Base-by-base conservation (phyloP, 2,329 filamentous ascomycete species). In the Colletotrichum acutatum region DNA sequence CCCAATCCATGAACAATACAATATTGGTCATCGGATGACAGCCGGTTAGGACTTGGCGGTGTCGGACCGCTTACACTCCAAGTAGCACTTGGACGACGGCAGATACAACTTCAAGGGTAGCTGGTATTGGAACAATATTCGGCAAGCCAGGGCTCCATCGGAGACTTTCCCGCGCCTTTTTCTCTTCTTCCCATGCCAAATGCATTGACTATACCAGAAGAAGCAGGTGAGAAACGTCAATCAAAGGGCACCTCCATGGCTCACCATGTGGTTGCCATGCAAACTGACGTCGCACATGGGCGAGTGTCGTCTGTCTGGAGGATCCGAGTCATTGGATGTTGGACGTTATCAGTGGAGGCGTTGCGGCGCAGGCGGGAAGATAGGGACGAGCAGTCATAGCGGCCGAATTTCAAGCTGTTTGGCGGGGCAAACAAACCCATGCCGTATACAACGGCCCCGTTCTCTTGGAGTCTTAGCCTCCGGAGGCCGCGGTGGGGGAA, bases 271-370 rank as follows among this genome's bases (percentile, higher is more conserved):
- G 53, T 30, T 63, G 28, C n/a, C 60, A 60, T 72, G 70, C 28
- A 69, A 22, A 61, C 56, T 72, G 70, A 70, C 70, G 66, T 72
- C 66, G 53, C 7, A 52, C 19, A 37, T 9, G 52, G 49, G 26
- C 3, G 34, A 30, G 5, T 3, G 28, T 56, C 34, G 59, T 63
- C 60, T 56, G 54, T 19, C 32, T 11, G 12, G 26, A 57, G 28
- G 49, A 49, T n/a, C 70, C 66, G 66, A 69, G 34, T 65, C 60
- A 72, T 72, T 72, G 70, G 70, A 49, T 28, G 34, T 22, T 30
- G n/a, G 22, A 42, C 32, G 59, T 72, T 72, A 72, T 72, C 70
- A 70, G 70, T 70, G 70, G 70, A 70, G 54, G 67, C 54, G 32
- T 28, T 56, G 60, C 54, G 49, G 34, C 56, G 52, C 32, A 65